A percentile compares a stretch with the other conserved stretches of the same genome.
Conservation (phyloP, 2,329 filamentous ascomycete genomes). For the Fusarium odoratissimum region DNA sequence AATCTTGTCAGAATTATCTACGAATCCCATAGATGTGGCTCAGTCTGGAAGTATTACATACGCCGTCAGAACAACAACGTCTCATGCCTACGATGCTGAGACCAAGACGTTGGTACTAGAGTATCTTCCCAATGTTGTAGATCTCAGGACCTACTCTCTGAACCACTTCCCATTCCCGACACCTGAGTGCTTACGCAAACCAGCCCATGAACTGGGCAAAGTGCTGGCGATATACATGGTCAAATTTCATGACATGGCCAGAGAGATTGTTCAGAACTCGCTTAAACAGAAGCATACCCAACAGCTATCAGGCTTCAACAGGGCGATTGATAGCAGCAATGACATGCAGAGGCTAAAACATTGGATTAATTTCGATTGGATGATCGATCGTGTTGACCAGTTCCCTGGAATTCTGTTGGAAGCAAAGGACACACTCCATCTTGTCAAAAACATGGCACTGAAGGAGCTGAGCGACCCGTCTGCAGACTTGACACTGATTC, state of each 20-base stretch:
- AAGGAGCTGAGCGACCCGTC: neutral
- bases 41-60: neutral
- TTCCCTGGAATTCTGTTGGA: neutral
- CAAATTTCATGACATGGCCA: neutral
- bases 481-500: neutral
- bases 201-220: neutral
- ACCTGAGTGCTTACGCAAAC: neutral
- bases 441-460: neutral
- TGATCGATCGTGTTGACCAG: neutral
- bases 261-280: neutral
- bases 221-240: neutral
- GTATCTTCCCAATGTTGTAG: neutral
- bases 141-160: neutral
- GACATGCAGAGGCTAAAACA: constrained; percentile 9
- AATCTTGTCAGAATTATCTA: neutral
- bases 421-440: neutral
- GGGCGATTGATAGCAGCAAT: neutral
- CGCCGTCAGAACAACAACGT: neutral
- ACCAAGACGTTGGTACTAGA: neutral
- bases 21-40: rapidly evolving
- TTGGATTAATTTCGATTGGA: constrained; percentile 6
- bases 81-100: neutral
- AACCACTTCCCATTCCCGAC: neutral
- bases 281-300: rapidly evolving
- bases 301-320: too few species aligned